Conservation (phyloP, 2,329 filamentous ascomycete genomes). For the Exophiala spinifera region DNA sequence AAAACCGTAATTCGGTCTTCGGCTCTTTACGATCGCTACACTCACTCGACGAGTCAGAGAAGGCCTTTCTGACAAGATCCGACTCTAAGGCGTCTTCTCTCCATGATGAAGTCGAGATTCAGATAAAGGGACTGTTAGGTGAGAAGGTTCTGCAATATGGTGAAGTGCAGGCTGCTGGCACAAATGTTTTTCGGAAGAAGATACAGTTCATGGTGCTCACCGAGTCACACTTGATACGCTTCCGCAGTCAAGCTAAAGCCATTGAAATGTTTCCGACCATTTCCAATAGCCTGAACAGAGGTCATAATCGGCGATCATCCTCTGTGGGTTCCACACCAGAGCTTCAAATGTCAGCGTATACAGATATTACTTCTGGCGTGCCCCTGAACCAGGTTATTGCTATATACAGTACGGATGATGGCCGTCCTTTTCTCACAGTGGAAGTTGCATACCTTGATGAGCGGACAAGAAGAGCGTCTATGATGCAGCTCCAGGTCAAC, state of each 20-base stretch:
- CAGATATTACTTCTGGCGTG: slow-evolving; percentile 54
- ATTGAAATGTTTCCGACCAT: slow-evolving; percentile 60
- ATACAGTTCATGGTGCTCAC: slow-evolving; percentile 70
- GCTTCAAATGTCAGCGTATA: slow-evolving; percentile 55
- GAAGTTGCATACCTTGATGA: slow-evolving; percentile 69
- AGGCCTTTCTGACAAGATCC: slow-evolving; percentile 44
- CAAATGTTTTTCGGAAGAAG: slow-evolving; percentile 66
- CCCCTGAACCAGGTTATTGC: slow-evolving; percentile 65
- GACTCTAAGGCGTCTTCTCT: slow-evolving; percentile 51
- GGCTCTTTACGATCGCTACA: slow-evolving; percentile 56
- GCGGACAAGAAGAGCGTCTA: slow-evolving; percentile 57
- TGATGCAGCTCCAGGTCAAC: slow-evolving; percentile 62
- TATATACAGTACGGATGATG: slow-evolving; percentile 65
- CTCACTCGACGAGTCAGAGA: slow-evolving; percentile 52
- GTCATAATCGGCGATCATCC: slow-evolving; percentile 53
- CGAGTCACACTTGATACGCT: slow-evolving; percentile 64
- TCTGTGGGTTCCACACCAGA: slow-evolving; percentile 63
- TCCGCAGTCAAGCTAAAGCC: slow-evolving; percentile 65
- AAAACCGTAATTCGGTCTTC: slow-evolving; percentile 54
- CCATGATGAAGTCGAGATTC: slow-evolving; percentile 44
- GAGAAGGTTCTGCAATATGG: slow-evolving; percentile 61
- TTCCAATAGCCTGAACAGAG: slow-evolving; percentile 38
- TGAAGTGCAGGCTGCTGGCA: slow-evolving; percentile 66
- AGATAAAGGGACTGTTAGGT: slow-evolving; percentile 37
- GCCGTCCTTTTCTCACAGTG: slow-evolving; percentile 62